Conservation (phyloP, 2,329 filamentous ascomycete genomes). For the Bisporella sp. region DNA sequence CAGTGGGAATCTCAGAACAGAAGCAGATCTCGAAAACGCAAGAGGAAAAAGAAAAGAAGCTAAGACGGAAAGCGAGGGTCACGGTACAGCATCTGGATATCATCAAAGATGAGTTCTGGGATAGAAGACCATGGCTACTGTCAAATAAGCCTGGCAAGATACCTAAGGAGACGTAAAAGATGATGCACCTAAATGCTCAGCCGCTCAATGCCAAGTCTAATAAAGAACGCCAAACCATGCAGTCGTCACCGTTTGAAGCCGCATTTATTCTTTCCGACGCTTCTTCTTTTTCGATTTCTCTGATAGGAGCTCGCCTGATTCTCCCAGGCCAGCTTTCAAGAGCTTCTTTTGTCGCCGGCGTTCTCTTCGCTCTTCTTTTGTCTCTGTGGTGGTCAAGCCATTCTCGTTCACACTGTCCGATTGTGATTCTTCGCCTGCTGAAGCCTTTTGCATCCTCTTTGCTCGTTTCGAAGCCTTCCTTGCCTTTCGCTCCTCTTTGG, state of each 20-base stretch:
- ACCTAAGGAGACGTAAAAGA: slow-evolving; percentile 43
- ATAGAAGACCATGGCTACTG: slow-evolving; percentile 74
- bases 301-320: slow-evolving; percentile 14
- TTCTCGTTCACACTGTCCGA: slow-evolving; percentile 1
- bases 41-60: slow-evolving; percentile 74
- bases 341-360: slow-evolving; percentile 24
- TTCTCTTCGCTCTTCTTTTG: slow-evolving; percentile 3
- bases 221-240: slow-evolving; percentile 18
- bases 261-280: slow-evolving; percentile 17
- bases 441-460: slow-evolving; percentile 11
- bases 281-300: slow-evolving; percentile 27
- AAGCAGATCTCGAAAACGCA: slow-evolving; percentile 67
- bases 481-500: slow-evolving; percentile 28
- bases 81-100: slow-evolving; percentile 84
- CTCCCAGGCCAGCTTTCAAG: slow-evolving; percentile 15
- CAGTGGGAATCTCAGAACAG: slow-evolving; percentile 42
- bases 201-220: slow-evolving; percentile 5
- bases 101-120: slow-evolving; percentile 94
- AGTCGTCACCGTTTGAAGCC: background rate
- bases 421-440: slow-evolving; percentile 11
- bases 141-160: slow-evolving; percentile 67
- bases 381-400: slow-evolving; percentile 13
- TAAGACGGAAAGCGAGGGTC: slow-evolving; percentile 71
- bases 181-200: background rate
- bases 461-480: slow-evolving; percentile 32